Conservation (phyloP, 1,284 basidiomycete species). For the Cutaneotrichosporon cavernicola region DNA sequence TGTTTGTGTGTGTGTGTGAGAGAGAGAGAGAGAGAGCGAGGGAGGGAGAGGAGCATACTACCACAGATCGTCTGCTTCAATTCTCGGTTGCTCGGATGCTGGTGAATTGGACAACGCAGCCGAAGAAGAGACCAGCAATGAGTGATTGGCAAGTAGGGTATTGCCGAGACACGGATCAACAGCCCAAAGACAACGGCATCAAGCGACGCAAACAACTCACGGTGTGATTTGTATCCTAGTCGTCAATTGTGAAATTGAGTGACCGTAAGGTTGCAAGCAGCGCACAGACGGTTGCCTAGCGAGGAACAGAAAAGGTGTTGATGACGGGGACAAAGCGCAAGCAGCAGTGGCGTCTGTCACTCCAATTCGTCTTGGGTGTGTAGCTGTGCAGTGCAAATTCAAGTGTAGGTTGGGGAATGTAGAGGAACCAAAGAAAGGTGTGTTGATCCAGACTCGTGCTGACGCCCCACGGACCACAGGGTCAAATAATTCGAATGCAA, state of each 20-base stretch:
- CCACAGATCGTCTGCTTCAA: too few species aligned
- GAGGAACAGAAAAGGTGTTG: neutral
- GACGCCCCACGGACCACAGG: neutral
- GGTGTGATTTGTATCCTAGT: neutral
- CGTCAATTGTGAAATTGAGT: neutral
- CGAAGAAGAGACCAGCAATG: neutral
- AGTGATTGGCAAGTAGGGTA: neutral
- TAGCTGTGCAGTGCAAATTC: neutral
- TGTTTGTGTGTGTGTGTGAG: neutral
- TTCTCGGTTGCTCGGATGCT: too few species aligned
- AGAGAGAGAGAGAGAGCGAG: constrained; percentile 4
- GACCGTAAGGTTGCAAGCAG: neutral
- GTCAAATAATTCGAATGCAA: neutral
- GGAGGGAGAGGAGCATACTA: neutral
- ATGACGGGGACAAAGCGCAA: neutral
- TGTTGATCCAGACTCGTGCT: neutral
- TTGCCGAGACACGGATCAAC: neutral
- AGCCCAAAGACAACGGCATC: neutral
- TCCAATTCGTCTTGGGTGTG: neutral
- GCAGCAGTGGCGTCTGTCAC: neutral
- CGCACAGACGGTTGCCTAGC: neutral
- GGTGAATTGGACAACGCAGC: neutral
- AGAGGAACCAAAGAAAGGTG: neutral
- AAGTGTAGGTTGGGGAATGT: neutral
- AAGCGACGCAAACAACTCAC: neutral